Base-by-base conservation (phyloP, 1,139 yeast genomes). In the Nematodospora anomalae region DNA sequence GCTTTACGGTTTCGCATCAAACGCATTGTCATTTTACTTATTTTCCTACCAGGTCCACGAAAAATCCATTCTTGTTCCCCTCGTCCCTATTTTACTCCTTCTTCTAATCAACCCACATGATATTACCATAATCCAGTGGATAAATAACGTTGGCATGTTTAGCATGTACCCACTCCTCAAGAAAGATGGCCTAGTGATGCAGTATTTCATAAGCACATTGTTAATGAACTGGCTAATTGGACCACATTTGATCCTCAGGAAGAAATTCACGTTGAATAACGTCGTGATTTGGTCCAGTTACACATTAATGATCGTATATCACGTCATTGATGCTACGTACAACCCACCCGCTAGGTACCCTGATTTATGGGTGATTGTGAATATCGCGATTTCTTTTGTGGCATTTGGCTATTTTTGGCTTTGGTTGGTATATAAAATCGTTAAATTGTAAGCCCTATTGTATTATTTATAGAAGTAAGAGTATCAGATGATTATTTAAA, bases 11-110 rank as follows among this genome's bases (percentile, higher is more conserved):
- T 75, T 92, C 40, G 79, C 90, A 1, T 82, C 89, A 1, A 80
- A 92, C 41, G 80, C 98, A 0, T 76, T 95, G 80, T 83, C 95
- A 0, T 94, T 92, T 56, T 94, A 74, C 56, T 67, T 94, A 33
- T 92, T 92, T 55, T 84, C 96, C 16, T 94, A 88, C 66, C 97
- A 92, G 57, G 98, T 92, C 3, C 98, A 94, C 57, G 98, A 92
- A 87, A 92, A 61, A 63, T 80, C 89, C 0, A 90, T 94, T 4
- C 65, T 94, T 41, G 74, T 94, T 3, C 97, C 98, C 0, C 69
- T 94, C 43, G 59, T 92, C 50, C 98, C 98, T 3, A 78, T 88
- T 3, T 79, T 94, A 0, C 64, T 92, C 36, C 60, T 88, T 13
- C 72, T 85, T 15, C 68, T 76, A 25, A 76, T 79, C 30, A 79